These are phyloP conservation scores for Chaetomium tenue DNA, from an alignment of 495 filamentous ascomycete genomes.

Conservation along the genomic window DNA sequence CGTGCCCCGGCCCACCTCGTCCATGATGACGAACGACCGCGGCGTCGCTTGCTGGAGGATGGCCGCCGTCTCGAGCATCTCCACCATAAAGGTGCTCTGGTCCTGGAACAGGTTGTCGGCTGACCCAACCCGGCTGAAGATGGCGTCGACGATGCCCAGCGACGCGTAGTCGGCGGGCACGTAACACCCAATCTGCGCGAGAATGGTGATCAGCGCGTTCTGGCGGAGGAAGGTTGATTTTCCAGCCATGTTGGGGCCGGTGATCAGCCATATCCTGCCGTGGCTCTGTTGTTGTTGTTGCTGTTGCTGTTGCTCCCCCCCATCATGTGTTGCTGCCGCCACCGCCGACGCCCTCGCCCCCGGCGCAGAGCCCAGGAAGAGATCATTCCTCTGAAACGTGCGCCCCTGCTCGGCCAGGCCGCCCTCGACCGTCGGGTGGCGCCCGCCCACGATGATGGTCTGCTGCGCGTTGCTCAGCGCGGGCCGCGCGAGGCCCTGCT, in stretches of 20 bases:
- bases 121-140: slow-evolving; percentile 88
- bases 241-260: slow-evolving; percentile 98
- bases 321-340: neutral
- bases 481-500: slow-evolving; percentile 71
- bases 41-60: slow-evolving; percentile 66
- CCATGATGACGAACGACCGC: slow-evolving; percentile 94
- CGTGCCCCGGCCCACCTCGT: slow-evolving; percentile 92
- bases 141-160: slow-evolving; percentile 83
- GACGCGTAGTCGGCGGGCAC: slow-evolving; percentile 84
- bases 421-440: slow-evolving; percentile 85
- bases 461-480: slow-evolving; percentile 56
- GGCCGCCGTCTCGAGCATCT: slow-evolving; percentile 74
- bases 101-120: slow-evolving; percentile 89
- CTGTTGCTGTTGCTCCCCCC: neutral
- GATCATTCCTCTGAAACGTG: slow-evolving; percentile 83
- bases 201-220: slow-evolving; percentile 87
- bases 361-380: slow-evolving; percentile 51
- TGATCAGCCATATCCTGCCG: slow-evolving; percentile 82
- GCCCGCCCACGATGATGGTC: slow-evolving; percentile 67
- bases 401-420: slow-evolving; percentile 77
- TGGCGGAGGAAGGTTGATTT: slow-evolving; percentile 95
- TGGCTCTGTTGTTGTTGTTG: slow-evolving; percentile 17
- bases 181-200: slow-evolving; percentile 88
- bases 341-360: slow-evolving; percentile 35
- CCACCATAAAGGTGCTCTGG: slow-evolving; percentile 94